A percentile compares a stretch with the other conserved stretches of the same genome.
Conservation (phyloP, 805 yeast genomes). For the Candida koratica region DNA sequence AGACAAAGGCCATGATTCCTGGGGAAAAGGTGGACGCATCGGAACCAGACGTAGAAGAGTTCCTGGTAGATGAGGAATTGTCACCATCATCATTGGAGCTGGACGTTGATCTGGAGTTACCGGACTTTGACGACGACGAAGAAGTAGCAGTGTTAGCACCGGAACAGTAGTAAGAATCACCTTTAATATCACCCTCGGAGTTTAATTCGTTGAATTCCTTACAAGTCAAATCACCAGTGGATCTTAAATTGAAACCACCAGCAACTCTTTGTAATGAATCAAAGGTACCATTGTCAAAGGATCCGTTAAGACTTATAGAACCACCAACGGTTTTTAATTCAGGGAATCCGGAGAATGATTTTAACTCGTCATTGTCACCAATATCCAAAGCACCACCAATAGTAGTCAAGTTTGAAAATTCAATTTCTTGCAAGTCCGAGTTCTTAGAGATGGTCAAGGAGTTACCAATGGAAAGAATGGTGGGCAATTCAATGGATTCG, state of each 20-base stretch:
- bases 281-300: constrained; percentile 75
- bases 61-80: constrained; percentile 21
- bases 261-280: constrained; percentile 69
- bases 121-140: constrained; percentile 40
- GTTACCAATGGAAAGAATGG: constrained; percentile 67
- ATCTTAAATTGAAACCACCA: constrained; percentile 87
- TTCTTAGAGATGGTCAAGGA: constrained; percentile 74
- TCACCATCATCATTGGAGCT: constrained; percentile 16
- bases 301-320: constrained; percentile 79
- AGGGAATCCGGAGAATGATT: constrained; percentile 67
- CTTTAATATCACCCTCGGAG: constrained; percentile 79
- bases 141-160: constrained; percentile 51
- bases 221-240: constrained; percentile 81
- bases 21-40: constrained; percentile 16
- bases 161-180: constrained; percentile 78
- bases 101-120: constrained; percentile 22
- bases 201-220: constrained; percentile 65
- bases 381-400: constrained; percentile 93
- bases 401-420: constrained; percentile 63
- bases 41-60: constrained; percentile 16
- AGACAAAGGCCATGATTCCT: constrained; percentile 21
- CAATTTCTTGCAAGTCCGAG: constrained; percentile 62
- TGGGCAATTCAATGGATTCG: constrained; percentile 49
- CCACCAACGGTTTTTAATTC: constrained; percentile 75
- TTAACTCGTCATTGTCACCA: constrained; percentile 76